A percentile compares a stretch with the other conserved stretches of the same genome.
Conservation (phyloP, 192 early-diverging fungal genomes). For the Gamsiella multidivaricata region DNA sequence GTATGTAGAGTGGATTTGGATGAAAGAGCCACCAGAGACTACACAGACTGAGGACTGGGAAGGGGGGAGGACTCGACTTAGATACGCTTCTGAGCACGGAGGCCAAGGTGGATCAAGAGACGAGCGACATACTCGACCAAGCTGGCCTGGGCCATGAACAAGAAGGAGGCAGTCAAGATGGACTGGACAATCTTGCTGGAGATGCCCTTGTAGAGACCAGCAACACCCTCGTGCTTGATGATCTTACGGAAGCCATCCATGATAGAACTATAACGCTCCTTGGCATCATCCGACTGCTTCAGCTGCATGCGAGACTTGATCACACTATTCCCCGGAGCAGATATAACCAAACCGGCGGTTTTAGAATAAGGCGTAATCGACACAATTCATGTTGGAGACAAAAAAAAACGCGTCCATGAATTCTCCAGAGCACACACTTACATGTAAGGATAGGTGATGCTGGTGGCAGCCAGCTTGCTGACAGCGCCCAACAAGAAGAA, state of each 20-base stretch:
- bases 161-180: conserved; percentile 94
- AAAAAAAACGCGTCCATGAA: background rate
- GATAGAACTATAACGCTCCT: conserved; percentile 81
- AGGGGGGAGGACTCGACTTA: conserved; percentile 7
- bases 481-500: conserved; percentile 97
- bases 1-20: no score
- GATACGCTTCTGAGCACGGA: conserved; percentile 51
- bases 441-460: conserved; percentile 98
- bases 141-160: conserved; percentile 94
- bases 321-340: conserved; percentile 62
- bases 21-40: no score
- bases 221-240: conserved; percentile 87
- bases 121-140: conserved; percentile 76
- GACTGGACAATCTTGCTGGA: conserved; percentile 96
- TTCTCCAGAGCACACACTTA: conserved; percentile 33
- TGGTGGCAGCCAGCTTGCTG: conserved; percentile 93
- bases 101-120: conserved; percentile 36
- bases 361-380: background rate
- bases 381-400: background rate
- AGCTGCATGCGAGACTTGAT: conserved; percentile 99
- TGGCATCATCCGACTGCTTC: conserved; percentile 83
- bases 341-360: background rate
- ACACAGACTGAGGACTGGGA: background rate
- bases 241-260: conserved; percentile 94
- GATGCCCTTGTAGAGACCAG: conserved; percentile 91